Evolutionary conservation across 1,139 yeast genomes (phyloP), one percentile per base, ranked within the genome.

Genomic region (Chernovozyma aurita): DNA sequence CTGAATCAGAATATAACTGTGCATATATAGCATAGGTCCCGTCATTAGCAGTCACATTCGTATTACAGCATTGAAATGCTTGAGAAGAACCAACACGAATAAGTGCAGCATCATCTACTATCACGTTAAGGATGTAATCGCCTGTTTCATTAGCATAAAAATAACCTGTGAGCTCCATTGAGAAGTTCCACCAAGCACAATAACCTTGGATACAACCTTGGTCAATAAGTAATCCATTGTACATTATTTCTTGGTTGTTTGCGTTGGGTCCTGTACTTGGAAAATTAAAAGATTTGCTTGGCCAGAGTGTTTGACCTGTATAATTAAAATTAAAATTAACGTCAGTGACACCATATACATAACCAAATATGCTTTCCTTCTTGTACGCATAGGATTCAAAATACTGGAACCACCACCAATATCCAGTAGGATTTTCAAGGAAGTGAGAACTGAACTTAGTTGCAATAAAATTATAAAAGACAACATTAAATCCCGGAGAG

Each of bases 31-130:
- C 30, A 9, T 43, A 45, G 1, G 31, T 18, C n/a, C 36, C 35
- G 2, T 39, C 34, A 14, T 22, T 33, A 15, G 39, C 35, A 11
- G 24, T 9, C 12, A 33, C 15, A 18, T 40, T 36, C 7, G 44
- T 43, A 18, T 42, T 35, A 45, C 63, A 59, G 43, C 63, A 58
- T 16, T 39, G 47, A 28, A 56, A 53, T 3, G 56, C 61, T 33
- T 43, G 46, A 3, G 41, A 47, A 18, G 41, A 40, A 26, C 59
- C 61, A 34, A 57, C 33, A 33, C 45, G 44, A 3, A 56, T 41
- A 44, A 46, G 42, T 3, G 47, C 54, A 14, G 49, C 43, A 43
- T 58, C 59, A 43, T 58, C 62, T 24, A 45, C 44, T 7, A 33
- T 25, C 18, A 54, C 31, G 6, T 35, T 18, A 26, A 57, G 45